Evolutionary conservation across 441 rosid species (phyloP), one percentile per base, ranked within the genome.

Genomic region (Mallotus repandus): DNA sequence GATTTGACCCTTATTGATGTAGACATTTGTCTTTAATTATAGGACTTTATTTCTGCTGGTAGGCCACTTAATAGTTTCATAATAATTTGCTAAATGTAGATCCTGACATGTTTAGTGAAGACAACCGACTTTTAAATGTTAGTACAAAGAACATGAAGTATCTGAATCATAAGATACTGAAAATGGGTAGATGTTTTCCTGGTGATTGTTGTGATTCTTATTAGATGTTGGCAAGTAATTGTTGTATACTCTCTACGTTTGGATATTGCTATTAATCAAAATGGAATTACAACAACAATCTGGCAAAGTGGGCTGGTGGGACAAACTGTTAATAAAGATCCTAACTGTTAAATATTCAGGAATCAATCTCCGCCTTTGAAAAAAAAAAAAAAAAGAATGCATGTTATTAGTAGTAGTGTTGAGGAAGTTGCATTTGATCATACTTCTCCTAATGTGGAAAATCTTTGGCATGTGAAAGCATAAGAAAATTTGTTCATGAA

Each of bases 1-100:
- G 83, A 79, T 48, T 78, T 81, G 79, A 75, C 82, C 35, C 71
- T 66, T 69, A 11, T 43, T 48, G 74, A 66, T 74, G 70, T 48
- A 19, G 70, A 57, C 68, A n/a, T 74, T 56, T 69, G 22, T 22
- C 71, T 65, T 63, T 65, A 43, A 60, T 57, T 56, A 15, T 66
- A 52, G 55, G 48, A 57, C 50, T 61, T 79, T 63, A 29, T 72
- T 76, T 67, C 77, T 78, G 60, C 53, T 3, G 63, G 57, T 69
- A 73, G 38, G 12, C 70, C 68, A 50, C 77, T 72, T 71, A 48
- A 22, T 38, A 13, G 46, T 64, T 69, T 57, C 58, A 50, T 25
- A 66, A 5, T 22, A 13, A 49, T 66, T 1, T 63, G 67, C 67
- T 38, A 43, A 43, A 43, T n/a, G 4, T 16, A 14, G 49, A 35